Percentiles rank a stretch among this genome's conserved stretches.
phyloP scores from a whole-genome alignment of 2,329 filamentous ascomycete species.

The Aspergillus quadrilineatus region DNA sequence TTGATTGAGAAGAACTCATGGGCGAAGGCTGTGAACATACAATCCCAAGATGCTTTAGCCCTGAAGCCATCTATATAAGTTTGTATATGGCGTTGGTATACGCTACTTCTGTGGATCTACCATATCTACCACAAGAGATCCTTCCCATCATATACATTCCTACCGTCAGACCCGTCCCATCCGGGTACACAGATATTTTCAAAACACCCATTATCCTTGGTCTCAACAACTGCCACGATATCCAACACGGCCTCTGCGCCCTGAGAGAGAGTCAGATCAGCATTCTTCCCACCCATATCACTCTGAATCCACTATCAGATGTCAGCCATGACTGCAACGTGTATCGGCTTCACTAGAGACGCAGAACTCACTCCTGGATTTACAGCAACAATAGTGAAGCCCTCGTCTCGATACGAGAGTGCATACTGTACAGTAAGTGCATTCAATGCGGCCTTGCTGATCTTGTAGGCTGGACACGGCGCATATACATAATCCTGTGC shows the following conservation, averaged over 20 bases:
- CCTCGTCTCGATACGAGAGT: slow-evolving; percentile 33
- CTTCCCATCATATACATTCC: slow-evolving; percentile 33
- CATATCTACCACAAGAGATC: slow-evolving; percentile 31
- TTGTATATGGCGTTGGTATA: too few species aligned
- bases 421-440: slow-evolving; percentile 45
- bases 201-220: slow-evolving; percentile 51
- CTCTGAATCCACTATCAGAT: slow-evolving; percentile 46
- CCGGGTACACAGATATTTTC: slow-evolving; percentile 41
- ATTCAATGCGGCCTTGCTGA: slow-evolving; percentile 51
- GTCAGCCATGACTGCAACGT: background rate
- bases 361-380: slow-evolving; percentile 45
- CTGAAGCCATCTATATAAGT: too few species aligned
- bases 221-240: slow-evolving; percentile 46
- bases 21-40: too few species aligned
- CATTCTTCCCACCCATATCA: slow-evolving; percentile 41
- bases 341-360: background rate
- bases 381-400: slow-evolving; percentile 44
- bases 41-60: too few species aligned
- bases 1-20: too few species aligned
- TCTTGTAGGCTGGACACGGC: slow-evolving; percentile 41
- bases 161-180: slow-evolving; percentile 26
- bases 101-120: background rate
- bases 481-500: slow-evolving; percentile 16
- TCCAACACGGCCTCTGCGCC: slow-evolving; percentile 41
- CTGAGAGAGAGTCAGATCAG: slow-evolving; percentile 43